Evolutionary conservation across 768 basidiomycete species (phyloP), one percentile per base, ranked within the genome.

Genomic region (Rhodosporidiobolus odoratus): DNA sequence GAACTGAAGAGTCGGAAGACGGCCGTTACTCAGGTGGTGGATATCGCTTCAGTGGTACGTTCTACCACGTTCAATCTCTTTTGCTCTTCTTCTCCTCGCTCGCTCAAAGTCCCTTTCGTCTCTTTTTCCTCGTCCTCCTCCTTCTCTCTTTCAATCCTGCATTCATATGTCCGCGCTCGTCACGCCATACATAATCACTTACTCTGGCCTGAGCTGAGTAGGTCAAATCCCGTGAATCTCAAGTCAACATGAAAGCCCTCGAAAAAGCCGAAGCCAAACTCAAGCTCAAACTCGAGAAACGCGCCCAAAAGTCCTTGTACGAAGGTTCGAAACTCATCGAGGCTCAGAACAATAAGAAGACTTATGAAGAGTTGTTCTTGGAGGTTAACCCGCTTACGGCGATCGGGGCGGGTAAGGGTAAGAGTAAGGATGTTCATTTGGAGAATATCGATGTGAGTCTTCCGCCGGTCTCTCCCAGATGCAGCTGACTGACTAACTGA

Each of bases 311-410:
- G 75, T 90, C 92, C 81, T 84, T 96, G 45, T 99, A 96, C 79
- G 95, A 98, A 78, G 95, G 96, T 13, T 94, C 92, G 13, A 98
- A 96, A 80, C 82, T 99, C 40, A 84, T 99, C 64, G 92, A 96
- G 77, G 88, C 92, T 74, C 88, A 91, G 80, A 86, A 88, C 79
- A 93, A 92, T 82, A 76, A 98, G 88, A 92, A 97, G 89, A 86
- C 88, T 27, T 98, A 97, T 81, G 95, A 98, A 78, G 96, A 99
- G 78, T 88, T 99, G 87, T 99, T 93, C 82, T 91, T 99, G 90
- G 92, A 96, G 84, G 92, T 88, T 81, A 99, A 99, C 80, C 92
- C 96, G 48, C 81, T 99, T 68, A 91, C 94, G 80, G 82, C 84
- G 0, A 82, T 87, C 8, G 81, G 89, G 21, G 43, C 50, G 50